phyloP scores from a whole-genome alignment of 129 eudicot genomes.

The Sambucus nigra region DNA sequence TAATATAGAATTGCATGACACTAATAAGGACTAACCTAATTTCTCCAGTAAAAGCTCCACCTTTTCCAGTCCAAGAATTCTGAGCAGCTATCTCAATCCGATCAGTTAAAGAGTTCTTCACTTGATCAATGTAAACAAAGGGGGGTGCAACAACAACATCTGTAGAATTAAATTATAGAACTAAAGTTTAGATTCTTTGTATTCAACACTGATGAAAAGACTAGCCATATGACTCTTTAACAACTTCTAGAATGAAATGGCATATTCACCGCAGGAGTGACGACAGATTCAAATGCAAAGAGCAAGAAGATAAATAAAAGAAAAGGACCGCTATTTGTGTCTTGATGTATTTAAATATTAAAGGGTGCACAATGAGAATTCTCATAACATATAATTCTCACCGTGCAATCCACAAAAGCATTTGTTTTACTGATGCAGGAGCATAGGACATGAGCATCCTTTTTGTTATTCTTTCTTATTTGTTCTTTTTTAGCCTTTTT shows the following conservation, averaged over 20 bases:
- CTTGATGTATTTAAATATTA: too few species aligned
- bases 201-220: too few species aligned
- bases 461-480: too few species aligned
- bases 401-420: too few species aligned
- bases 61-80: slow-evolving; percentile 95
- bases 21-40: slow-evolving; percentile 46
- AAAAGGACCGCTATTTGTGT: too few species aligned
- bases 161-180: slow-evolving; percentile 6
- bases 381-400: too few species aligned
- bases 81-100: slow-evolving; percentile 89
- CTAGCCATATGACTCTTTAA: background rate
- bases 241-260: background rate
- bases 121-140: slow-evolving; percentile 89
- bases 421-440: too few species aligned
- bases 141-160: slow-evolving; percentile 98
- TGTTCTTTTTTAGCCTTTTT: too few species aligned
- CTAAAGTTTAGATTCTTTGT: too few species aligned
- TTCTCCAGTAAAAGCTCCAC: slow-evolving; percentile 97
- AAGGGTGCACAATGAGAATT: too few species aligned
- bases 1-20: too few species aligned
- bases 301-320: background rate
- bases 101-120: slow-evolving; percentile 63
- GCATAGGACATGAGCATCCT: too few species aligned
- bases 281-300: background rate
- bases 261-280: background rate